Percentiles rank a stretch among this genome's conserved stretches.
These are phyloP conservation scores for Westerdykella ornata DNA, from an alignment of 2,329 filamentous ascomycete species.

Conservation along the genomic window DNA sequence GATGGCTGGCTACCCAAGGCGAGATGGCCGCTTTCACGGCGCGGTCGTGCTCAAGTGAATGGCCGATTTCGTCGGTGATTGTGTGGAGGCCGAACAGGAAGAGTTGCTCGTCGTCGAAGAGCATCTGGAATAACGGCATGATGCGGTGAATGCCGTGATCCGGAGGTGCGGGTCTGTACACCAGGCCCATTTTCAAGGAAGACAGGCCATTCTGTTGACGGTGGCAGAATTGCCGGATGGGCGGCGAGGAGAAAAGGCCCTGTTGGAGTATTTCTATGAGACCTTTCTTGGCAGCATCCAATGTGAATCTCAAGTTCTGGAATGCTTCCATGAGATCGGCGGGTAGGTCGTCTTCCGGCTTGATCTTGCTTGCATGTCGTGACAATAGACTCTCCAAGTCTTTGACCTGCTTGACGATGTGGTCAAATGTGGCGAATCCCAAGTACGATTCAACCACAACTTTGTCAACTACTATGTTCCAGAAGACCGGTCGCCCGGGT, in stretches of 20 bases:
- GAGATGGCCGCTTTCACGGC: conserved; percentile 38
- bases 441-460: conserved; percentile 9
- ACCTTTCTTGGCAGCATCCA: conserved; percentile 6
- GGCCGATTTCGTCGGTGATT: conserved; percentile 46
- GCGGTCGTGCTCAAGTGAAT: conserved; percentile 38
- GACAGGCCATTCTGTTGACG: conserved; percentile 7
- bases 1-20: conserved; percentile 25
- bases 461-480: conserved; percentile 12
- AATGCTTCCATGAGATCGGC: conserved; percentile 10
- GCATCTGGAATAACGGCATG: conserved; percentile 7
- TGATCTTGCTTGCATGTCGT: conserved; percentile 5
- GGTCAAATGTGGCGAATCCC: conserved; percentile 10
- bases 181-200: conserved; percentile 5
- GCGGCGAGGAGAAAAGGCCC: conserved; percentile 8
- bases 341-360: conserved; percentile 6
- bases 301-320: conserved; percentile 8
- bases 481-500: conserved; percentile 8
- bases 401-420: conserved; percentile 9
- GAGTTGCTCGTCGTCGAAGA: conserved; percentile 1
- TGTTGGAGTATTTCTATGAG: conserved; percentile 6
- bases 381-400: conserved; percentile 4
- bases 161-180: conserved; percentile 4
- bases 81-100: conserved; percentile 23
- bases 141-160: conserved; percentile 6
- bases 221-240: conserved; percentile 8